A percentile compares a stretch with the other conserved stretches of the same genome.
Conservation (phyloP, 2,329 filamentous ascomycete genomes). For the Phaeosphaeriaceae sp. region DNA sequence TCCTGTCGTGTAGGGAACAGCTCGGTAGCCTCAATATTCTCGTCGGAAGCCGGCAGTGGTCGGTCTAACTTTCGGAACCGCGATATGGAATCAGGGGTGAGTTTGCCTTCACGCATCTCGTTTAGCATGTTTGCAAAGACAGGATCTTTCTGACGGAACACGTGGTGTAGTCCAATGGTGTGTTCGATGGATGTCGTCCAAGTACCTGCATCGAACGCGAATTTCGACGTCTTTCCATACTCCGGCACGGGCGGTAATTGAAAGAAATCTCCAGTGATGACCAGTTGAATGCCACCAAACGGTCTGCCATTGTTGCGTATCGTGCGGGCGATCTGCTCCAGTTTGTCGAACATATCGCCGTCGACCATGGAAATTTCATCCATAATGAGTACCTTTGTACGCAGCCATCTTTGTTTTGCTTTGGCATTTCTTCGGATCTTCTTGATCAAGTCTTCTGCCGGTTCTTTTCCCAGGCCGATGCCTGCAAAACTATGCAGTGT, state of each 20-base stretch:
- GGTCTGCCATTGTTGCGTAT: slow-evolving; percentile 90
- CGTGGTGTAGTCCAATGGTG: slow-evolving; percentile 92
- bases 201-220: slow-evolving; percentile 89
- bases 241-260: slow-evolving; percentile 95
- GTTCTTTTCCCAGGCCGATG: slow-evolving; percentile 93
- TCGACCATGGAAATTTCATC: slow-evolving; percentile 99
- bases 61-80: slow-evolving; percentile 78
- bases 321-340: slow-evolving; percentile 83
- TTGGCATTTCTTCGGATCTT: slow-evolving; percentile 91
- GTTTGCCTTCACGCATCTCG: slow-evolving; percentile 90
- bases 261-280: slow-evolving; percentile 98
- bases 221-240: slow-evolving; percentile 74
- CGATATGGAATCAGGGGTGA: slow-evolving; percentile 76
- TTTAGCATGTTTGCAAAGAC: slow-evolving; percentile 95
- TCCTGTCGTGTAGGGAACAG: slow-evolving; percentile 90
- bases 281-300: slow-evolving; percentile 93
- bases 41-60: slow-evolving; percentile 66
- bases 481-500: slow-evolving; percentile 96
- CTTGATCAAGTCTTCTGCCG: slow-evolving; percentile 78
- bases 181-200: slow-evolving; percentile 95
- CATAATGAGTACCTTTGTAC: slow-evolving; percentile 85
- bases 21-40: slow-evolving; percentile 86
- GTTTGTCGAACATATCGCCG: slow-evolving; percentile 94
- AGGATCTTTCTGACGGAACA: slow-evolving; percentile 93
- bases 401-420: slow-evolving; percentile 86